Conservation (phyloP, 1,284 basidiomycete species). For the Anthracocystis panici-leucophaei region DNA sequence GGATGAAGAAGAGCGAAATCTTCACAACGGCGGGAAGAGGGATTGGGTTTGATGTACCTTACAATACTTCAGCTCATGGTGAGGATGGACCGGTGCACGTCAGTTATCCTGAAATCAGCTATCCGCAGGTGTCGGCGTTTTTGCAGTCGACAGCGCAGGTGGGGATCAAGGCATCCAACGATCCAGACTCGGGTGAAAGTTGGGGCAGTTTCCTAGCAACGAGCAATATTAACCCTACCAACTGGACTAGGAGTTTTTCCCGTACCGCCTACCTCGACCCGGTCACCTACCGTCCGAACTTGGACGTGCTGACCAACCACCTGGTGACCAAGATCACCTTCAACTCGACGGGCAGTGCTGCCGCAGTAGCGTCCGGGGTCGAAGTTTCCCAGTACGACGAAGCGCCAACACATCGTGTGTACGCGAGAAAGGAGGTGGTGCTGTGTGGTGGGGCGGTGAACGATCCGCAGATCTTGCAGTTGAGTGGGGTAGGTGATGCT, state of each 20-base stretch:
- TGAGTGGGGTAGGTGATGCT: constrained; percentile 72
- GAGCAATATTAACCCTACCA: constrained; percentile 76
- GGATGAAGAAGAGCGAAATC: constrained; percentile 73
- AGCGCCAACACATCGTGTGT: constrained; percentile 48
- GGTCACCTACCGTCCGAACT: constrained; percentile 75
- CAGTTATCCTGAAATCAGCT: constrained; percentile 49
- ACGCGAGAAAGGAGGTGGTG: constrained; percentile 71
- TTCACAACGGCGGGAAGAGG: constrained; percentile 70
- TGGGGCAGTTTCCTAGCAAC: constrained; percentile 76
- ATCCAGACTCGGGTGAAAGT: constrained; percentile 73
- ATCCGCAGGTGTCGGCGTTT: constrained; percentile 52
- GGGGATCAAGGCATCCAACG: constrained; percentile 71
- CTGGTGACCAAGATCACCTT: constrained; percentile 78
- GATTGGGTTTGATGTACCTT: constrained; percentile 28
- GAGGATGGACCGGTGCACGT: constrained; percentile 72
- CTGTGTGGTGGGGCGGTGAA: constrained; percentile 71
- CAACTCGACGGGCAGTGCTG: constrained; percentile 70
- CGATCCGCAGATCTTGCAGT: constrained; percentile 71
- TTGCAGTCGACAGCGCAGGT: constrained; percentile 55
- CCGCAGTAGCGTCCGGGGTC: constrained; percentile 73
- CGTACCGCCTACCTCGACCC: constrained; percentile 79
- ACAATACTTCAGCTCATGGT: constrained; percentile 72
- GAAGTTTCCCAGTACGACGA: constrained; percentile 65
- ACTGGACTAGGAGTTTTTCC: constrained; percentile 78
- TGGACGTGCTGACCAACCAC: constrained; percentile 75